These are phyloP conservation scores for Ettlia oleoabundans DNA, from an alignment of 139 green algal species.

Conservation along the genomic window DNA sequence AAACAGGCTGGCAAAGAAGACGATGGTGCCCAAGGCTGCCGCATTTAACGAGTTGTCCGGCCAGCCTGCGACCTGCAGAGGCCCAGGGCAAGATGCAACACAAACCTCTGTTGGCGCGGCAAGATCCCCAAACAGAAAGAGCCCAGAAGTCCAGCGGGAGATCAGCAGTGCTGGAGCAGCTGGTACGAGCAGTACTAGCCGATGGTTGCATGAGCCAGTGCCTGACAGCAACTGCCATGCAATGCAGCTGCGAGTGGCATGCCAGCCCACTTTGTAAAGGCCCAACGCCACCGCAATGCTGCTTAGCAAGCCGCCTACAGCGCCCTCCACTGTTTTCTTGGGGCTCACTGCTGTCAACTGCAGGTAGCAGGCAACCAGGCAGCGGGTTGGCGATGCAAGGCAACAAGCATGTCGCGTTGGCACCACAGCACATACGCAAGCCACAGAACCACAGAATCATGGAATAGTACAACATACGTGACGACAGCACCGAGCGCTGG, in stretches of 20 bases:
- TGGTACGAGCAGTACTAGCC: neutral
- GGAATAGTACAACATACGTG: no score
- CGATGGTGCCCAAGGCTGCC: conserved; percentile 53
- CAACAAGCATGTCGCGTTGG: no score
- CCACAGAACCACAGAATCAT: no score
- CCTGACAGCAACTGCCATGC: neutral
- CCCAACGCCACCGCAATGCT: conserved; percentile 63
- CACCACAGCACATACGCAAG: no score
- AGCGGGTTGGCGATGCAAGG: neutral
- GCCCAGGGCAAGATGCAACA: neutral
- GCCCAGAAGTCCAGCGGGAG: no score
- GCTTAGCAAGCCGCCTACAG: conserved; percentile 74
- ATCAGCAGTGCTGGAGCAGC: neutral
- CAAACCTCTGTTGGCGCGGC: no score
- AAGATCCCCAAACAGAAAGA: no score
- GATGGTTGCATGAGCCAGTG: neutral
- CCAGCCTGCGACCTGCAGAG: conserved; percentile 52
- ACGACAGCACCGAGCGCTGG: no score
- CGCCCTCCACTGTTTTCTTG: conserved; percentile 96
- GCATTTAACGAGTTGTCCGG: conserved; percentile 34
- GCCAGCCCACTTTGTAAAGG: conserved; percentile 23
- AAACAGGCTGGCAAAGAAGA: conserved; percentile 90
- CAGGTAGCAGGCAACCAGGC: conserved; percentile 53
- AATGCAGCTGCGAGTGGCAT: neutral
- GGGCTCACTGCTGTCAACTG: conserved; percentile 83